phyloP scores from a whole-genome alignment of 345 rosid genomes.

The Citrus sp. region DNA sequence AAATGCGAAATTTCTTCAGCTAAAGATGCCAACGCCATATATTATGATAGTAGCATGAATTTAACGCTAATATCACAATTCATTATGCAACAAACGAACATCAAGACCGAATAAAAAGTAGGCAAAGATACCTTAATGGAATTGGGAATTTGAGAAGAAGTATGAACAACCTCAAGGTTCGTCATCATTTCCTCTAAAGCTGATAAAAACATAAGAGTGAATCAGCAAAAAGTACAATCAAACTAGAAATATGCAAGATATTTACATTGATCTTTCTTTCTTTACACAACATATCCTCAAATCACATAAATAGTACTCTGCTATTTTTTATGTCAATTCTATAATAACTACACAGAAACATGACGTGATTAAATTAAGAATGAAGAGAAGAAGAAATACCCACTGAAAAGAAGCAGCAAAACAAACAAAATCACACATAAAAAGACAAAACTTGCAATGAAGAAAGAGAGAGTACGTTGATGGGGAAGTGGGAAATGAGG shows the following conservation, averaged over 20 bases:
- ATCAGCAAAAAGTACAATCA: background rate
- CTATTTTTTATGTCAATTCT: background rate
- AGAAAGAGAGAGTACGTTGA: background rate
- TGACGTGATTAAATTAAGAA: background rate
- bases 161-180: constrained; percentile 33
- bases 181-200: constrained; percentile 34
- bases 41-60: background rate
- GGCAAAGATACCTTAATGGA: constrained; percentile 25
- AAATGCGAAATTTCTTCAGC: background rate
- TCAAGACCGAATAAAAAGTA: background rate
- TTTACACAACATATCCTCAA: background rate
- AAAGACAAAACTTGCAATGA: background rate
- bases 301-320: background rate
- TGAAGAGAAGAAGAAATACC: too few relatives aligned
- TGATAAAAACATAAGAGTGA: constrained; percentile 6
- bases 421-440: background rate
- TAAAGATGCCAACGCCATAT: background rate
- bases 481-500: background rate
- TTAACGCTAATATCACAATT: background rate
- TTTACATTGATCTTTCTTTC: background rate
- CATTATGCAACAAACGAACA: background rate
- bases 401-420: background rate
- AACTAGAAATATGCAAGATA: background rate
- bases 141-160: constrained; percentile 24
- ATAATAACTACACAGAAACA: background rate